Percentiles rank a stretch among this genome's conserved stretches.
phyloP scores from a whole-genome alignment of 2,329 filamentous ascomycete genomes.

The Alternaria tenuissima region DNA sequence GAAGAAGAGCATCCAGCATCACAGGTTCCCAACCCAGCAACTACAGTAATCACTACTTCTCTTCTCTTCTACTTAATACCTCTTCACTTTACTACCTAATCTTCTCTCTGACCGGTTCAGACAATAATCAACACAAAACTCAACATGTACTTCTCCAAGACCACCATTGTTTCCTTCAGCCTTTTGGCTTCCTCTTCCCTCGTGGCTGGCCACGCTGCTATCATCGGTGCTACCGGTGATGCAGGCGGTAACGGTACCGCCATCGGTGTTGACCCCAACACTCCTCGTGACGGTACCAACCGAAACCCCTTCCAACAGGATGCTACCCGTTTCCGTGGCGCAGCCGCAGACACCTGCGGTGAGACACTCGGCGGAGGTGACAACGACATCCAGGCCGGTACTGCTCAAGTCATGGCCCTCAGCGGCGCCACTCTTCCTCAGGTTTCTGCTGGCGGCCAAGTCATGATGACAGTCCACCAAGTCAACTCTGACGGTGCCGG shows the following conservation, averaged over 20 bases:
- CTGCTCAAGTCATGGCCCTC: slow-evolving; percentile 64
- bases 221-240: slow-evolving; percentile 66
- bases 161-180: slow-evolving; percentile 53
- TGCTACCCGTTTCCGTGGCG: slow-evolving; percentile 67
- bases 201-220: slow-evolving; percentile 68
- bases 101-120: slow-evolving; percentile 49
- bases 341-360: slow-evolving; percentile 62
- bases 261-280: slow-evolving; percentile 63
- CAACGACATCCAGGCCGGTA: slow-evolving; percentile 67
- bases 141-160: slow-evolving; percentile 55
- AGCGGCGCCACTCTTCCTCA: slow-evolving; percentile 67
- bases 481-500: slow-evolving; percentile 73
- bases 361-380: slow-evolving; percentile 65
- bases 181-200: slow-evolving; percentile 64
- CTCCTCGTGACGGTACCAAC: slow-evolving; percentile 68
- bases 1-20: slow-evolving; percentile 41
- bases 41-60: slow-evolving; percentile 46
- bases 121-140: slow-evolving; percentile 27
- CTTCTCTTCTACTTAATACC: slow-evolving; percentile 38
- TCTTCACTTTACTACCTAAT: slow-evolving; percentile 34
- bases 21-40: slow-evolving; percentile 46
- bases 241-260: slow-evolving; percentile 62
- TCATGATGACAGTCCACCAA: slow-evolving; percentile 69
- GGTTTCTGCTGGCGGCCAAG: slow-evolving; percentile 63
- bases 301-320: slow-evolving; percentile 71